phyloP scores from a whole-genome alignment of 2,329 filamentous ascomycete genomes.

The Botrytis fragariae region DNA sequence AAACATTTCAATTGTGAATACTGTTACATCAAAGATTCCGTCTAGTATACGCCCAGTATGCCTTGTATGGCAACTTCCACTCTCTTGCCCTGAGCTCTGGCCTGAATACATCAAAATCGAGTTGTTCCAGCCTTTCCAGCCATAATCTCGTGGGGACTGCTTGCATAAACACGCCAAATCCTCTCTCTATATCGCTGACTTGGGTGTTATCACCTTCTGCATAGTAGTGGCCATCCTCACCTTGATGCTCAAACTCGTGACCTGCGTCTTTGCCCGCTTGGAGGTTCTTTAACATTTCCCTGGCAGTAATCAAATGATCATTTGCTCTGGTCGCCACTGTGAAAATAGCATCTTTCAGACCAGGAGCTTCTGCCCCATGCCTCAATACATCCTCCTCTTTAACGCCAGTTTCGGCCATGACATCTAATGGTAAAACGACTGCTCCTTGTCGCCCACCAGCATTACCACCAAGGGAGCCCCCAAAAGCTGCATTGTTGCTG shows the following conservation, averaged over 20 bases:
- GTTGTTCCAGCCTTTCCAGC: conserved; percentile 71
- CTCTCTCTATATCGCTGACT: conserved; percentile 56
- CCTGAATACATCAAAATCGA: conserved; percentile 80
- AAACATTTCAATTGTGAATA: background rate
- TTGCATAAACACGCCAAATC: conserved; percentile 78
- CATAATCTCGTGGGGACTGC: conserved; percentile 76
- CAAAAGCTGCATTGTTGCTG: conserved; percentile 46
- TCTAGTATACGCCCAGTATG: conserved; percentile 59
- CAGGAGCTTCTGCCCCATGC: conserved; percentile 71
- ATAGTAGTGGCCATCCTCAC: conserved; percentile 67
- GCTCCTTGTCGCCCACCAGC: conserved; percentile 52
- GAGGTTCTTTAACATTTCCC: conserved; percentile 85
- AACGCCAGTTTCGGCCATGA: conserved; percentile 80
- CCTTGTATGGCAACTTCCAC: conserved; percentile 84
- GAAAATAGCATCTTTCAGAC: conserved; percentile 87
- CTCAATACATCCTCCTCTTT: conserved; percentile 88
- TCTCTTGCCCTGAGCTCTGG: conserved; percentile 60
- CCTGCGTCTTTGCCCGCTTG: conserved; percentile 70
- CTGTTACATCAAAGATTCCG: conserved; percentile 43
- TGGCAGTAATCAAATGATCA: conserved; percentile 90
- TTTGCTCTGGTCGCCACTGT: conserved; percentile 89
- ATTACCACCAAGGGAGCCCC: conserved; percentile 41
- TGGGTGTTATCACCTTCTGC: conserved; percentile 42
- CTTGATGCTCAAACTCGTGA: conserved; percentile 85
- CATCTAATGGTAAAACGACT: conserved; percentile 79